phyloP scores from a whole-genome alignment of 169 alveolate genomes.

The Prorocentrum cordatum region DNA sequence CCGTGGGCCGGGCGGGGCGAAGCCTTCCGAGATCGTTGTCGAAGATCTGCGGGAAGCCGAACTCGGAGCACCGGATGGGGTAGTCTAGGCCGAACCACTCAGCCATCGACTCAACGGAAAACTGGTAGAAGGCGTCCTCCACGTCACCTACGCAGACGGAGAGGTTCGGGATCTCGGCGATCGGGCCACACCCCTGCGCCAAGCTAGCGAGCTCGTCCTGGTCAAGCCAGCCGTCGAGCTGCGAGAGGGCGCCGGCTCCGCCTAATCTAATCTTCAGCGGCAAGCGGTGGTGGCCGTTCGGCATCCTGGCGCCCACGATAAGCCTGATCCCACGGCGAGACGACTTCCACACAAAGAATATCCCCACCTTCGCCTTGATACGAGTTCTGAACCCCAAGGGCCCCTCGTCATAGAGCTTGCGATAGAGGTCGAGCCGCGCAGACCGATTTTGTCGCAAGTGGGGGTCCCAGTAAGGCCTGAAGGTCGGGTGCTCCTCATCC shows the following conservation, averaged over 20 bases:
- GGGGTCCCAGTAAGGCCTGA: conserved; percentile 8
- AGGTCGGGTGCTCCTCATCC: not conserved
- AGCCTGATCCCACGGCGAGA: not conserved
- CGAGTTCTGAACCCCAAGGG: not conserved
- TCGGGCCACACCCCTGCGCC: not conserved
- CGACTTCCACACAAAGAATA: conserved; percentile 1
- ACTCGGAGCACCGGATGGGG: not conserved
- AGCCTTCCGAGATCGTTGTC: not conserved
- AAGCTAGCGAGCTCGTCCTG: not conserved
- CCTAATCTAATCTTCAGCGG: conserved; percentile 2
- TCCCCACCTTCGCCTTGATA: not conserved
- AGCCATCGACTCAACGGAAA: not conserved
- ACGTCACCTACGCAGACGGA: not conserved
- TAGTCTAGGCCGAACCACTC: conserved; percentile 18
- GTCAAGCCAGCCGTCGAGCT: not conserved
- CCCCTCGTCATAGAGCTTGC: not conserved
- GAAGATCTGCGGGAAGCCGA: not conserved
- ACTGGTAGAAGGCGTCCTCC: conserved; percentile 14
- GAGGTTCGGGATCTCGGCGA: not conserved
- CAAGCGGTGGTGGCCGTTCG: not conserved
- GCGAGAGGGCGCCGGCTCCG: not conserved
- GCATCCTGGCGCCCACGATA: not conserved
- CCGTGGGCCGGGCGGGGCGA: not conserved
- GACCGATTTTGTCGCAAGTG: not conserved
- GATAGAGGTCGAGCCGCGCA: not conserved